phyloP scores from a whole-genome alignment of 192 early-diverging fungal species.

The Endogone sp. region DNA sequence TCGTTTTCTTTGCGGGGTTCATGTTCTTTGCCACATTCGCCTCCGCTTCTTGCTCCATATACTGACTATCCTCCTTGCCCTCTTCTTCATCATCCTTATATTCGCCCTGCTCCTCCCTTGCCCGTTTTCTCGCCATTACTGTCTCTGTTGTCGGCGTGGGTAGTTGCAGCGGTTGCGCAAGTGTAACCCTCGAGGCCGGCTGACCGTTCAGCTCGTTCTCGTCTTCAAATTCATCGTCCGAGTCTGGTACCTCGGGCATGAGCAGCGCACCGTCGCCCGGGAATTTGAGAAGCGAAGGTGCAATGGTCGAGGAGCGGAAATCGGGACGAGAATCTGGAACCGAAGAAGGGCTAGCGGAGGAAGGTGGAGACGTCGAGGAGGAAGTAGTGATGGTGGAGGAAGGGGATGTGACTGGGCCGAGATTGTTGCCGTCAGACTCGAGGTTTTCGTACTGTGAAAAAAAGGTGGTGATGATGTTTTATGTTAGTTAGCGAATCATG shows the following conservation, averaged over 20 bases:
- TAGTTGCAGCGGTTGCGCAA: not conserved
- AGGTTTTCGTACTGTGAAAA: conserved; percentile 11
- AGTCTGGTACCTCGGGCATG: conserved; percentile 49
- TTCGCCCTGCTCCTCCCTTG: not conserved
- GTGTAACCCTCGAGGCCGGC: not conserved
- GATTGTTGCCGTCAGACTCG: conserved; percentile 4
- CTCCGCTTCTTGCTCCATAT: not conserved
- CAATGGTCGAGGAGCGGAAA: conserved; percentile 10
- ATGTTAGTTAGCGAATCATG: not conserved
- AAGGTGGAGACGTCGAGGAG: not conserved
- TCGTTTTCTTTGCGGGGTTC: not conserved
- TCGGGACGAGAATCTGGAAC: not conserved
- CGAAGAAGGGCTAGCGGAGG: not conserved
- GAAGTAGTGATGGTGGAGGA: not conserved
- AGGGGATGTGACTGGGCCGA: not conserved
- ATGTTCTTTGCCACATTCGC: not conserved
- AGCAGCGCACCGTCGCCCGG: conserved; percentile 46
- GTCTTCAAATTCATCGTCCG: conserved; percentile 21
- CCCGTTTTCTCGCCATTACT: not conserved
- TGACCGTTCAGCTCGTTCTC: conserved; percentile 3
- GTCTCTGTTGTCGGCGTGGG: not conserved
- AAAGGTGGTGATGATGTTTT: conserved; percentile 3
- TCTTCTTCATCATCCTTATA: not conserved
- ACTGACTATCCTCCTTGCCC: not conserved
- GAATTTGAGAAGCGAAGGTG: conserved; percentile 36